A percentile compares a stretch with the other conserved stretches of the same genome.
Conservation (phyloP, 192 early-diverging fungal species). For the Paraglomus brasilianum region DNA sequence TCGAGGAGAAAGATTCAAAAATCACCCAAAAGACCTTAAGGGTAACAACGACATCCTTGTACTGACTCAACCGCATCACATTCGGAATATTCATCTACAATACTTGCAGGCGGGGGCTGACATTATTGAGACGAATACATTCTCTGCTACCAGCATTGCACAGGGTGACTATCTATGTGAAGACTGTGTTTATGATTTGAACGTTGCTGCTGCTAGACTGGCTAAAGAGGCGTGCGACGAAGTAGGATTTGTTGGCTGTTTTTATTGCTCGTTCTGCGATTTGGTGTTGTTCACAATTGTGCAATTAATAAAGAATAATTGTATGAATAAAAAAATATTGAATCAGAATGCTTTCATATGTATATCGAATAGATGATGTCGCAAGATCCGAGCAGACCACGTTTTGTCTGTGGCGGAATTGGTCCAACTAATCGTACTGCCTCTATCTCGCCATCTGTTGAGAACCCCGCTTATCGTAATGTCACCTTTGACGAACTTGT, state of each 20-base stretch:
- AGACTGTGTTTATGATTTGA: conserved; percentile 85
- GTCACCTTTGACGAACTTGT: conserved; percentile 95
- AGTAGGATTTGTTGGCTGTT: conserved; percentile 31
- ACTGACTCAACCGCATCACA: conserved; percentile 84
- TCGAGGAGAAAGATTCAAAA: conserved; percentile 79
- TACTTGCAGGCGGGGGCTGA: conserved; percentile 92
- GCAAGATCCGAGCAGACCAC: conserved; percentile 72
- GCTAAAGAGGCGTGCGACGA: conserved; percentile 84
- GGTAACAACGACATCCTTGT: conserved; percentile 97
- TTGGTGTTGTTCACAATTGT: not conserved
- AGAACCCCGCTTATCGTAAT: conserved; percentile 93
- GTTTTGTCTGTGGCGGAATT: conserved; percentile 87
- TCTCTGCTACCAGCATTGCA: conserved; percentile 86
- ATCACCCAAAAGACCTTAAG: conserved; percentile 81
- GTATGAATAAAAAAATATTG: not conserved
- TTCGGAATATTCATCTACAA: conserved; percentile 85
- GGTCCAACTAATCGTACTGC: conserved; percentile 94
- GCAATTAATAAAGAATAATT: too few species aligned
- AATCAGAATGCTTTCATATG: not conserved
- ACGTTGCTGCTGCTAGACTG: conserved; percentile 84
- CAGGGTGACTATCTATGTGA: conserved; percentile 91
- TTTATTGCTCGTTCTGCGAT: not conserved
- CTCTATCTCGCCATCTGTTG: conserved; percentile 96
- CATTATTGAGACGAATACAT: conserved; percentile 97
- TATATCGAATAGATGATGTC: conserved; percentile 51